Conservation (phyloP, 305 asterid species). For the Fraxinus greggii region DNA sequence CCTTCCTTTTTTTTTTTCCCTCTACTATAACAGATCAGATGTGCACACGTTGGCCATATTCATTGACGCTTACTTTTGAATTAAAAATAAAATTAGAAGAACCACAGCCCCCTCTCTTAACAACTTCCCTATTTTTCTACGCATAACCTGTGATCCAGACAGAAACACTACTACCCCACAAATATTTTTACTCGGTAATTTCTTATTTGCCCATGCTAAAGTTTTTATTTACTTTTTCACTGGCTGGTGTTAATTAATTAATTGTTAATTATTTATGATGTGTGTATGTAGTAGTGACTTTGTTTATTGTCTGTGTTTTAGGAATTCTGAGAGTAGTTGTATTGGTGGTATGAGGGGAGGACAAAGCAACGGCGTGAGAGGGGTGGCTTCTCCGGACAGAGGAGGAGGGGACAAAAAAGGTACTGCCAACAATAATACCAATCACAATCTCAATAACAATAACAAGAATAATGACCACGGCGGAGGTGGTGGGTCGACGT, state of each 20-base stretch:
- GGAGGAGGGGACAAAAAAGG: conserved; percentile 51
- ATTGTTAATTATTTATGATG: background rate
- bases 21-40: background rate
- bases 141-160: conserved; percentile 35
- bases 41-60: background rate
- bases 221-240: conserved; percentile 13
- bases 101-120: conserved; percentile 23
- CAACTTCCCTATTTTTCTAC: conserved; percentile 35
- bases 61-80: conserved; percentile 26
- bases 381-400: conserved; percentile 69
- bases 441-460: conserved; percentile 28
- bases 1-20: too few relatives aligned
- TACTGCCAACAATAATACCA: conserved; percentile 31
- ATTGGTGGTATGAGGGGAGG: conserved; percentile 82
- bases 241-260: conserved; percentile 1
- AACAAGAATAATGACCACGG: conserved; percentile 37
- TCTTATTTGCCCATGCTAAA: background rate
- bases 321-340: conserved; percentile 70
- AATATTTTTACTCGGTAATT: conserved; percentile 39
- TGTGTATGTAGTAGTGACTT: conserved; percentile 11
- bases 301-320: conserved; percentile 16
- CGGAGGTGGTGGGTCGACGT: conserved; percentile 67
- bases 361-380: conserved; percentile 69
- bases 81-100: conserved; percentile 13
- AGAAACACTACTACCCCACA: conserved; percentile 26